Conservation (phyloP, 2,329 filamentous ascomycete species). For the Penicillium sclerotiorum region DNA sequence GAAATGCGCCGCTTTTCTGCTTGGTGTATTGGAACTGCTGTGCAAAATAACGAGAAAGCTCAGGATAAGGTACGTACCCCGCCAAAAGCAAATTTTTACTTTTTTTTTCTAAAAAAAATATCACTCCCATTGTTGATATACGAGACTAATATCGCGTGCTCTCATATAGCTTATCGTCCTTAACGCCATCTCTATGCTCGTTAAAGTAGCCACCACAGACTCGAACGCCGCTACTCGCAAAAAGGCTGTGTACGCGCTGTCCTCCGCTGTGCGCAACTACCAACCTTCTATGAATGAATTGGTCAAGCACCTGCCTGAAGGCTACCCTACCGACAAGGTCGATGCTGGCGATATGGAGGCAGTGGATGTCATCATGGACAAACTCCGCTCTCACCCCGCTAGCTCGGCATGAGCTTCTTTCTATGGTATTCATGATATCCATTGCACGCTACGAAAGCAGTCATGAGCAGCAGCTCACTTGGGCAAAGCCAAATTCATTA, state of each 20-base stretch:
- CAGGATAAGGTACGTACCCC: constrained; percentile 67
- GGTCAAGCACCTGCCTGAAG: constrained; percentile 67
- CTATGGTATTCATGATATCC: too few species aligned
- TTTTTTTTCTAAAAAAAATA: not conserved
- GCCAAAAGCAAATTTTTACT: too few species aligned
- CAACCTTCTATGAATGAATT: constrained; percentile 70
- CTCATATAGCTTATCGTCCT: constrained; percentile 52
- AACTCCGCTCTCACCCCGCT: constrained; percentile 56
- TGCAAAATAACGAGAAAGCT: constrained; percentile 88
- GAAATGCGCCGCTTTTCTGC: constrained; percentile 83
- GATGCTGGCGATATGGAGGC: constrained; percentile 86
- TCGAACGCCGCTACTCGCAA: constrained; percentile 68
- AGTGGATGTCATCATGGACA: constrained; percentile 73
- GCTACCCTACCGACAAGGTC: constrained; percentile 63
- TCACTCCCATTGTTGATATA: not conserved
- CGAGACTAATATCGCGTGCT: not conserved
- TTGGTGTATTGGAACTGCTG: constrained; percentile 93
- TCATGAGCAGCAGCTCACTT: not conserved
- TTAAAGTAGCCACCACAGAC: constrained; percentile 64
- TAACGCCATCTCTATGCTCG: constrained; percentile 71
- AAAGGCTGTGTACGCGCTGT: constrained; percentile 89
- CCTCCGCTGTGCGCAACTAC: constrained; percentile 83
- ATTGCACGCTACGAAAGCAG: too few species aligned
- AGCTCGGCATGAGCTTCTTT: constrained; percentile 36
- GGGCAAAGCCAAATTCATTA: not conserved